Percentiles rank a stretch among this genome's conserved stretches.
These are phyloP conservation scores for Nannochloropsis granulata DNA, from an alignment of 108 stramenopile species.

Conservation along the genomic window DNA sequence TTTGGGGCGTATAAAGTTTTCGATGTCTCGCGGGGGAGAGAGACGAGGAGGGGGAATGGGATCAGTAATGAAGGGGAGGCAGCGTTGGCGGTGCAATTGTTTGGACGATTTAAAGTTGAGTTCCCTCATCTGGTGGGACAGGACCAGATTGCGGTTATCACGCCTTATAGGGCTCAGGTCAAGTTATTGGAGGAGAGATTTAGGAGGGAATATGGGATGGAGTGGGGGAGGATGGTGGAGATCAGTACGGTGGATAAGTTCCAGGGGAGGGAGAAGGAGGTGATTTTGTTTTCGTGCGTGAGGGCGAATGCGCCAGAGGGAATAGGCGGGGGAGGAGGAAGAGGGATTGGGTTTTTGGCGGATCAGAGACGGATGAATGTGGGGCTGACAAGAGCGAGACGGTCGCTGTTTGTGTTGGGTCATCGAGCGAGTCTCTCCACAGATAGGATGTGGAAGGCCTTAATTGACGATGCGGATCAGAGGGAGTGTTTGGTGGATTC, in stretches of 20 bases:
- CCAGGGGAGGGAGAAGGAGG: constrained; percentile 39
- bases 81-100: neutral
- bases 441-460: constrained; percentile 2
- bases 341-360: constrained; percentile 58
- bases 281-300: constrained; percentile 42
- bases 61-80: neutral
- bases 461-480: neutral
- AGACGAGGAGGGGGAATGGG: neutral
- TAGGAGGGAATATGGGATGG: neutral
- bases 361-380: constrained; percentile 63
- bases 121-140: neutral
- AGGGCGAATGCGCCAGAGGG: constrained; percentile 10
- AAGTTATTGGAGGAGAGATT: neutral
- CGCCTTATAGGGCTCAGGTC: constrained; percentile 11
- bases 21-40: neutral
- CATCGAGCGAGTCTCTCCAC: neutral
- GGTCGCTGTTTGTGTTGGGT: constrained; percentile 5
- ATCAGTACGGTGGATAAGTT: constrained; percentile 43
- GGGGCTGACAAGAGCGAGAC: constrained; percentile 58
- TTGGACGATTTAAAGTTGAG: neutral
- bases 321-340: neutral
- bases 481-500: neutral
- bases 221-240: constrained; percentile 2
- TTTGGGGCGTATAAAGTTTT: neutral
- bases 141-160: constrained; percentile 4